These are phyloP conservation scores for Hamigera avellanea DNA, from an alignment of 495 filamentous ascomycete species.

Conservation along the genomic window DNA sequence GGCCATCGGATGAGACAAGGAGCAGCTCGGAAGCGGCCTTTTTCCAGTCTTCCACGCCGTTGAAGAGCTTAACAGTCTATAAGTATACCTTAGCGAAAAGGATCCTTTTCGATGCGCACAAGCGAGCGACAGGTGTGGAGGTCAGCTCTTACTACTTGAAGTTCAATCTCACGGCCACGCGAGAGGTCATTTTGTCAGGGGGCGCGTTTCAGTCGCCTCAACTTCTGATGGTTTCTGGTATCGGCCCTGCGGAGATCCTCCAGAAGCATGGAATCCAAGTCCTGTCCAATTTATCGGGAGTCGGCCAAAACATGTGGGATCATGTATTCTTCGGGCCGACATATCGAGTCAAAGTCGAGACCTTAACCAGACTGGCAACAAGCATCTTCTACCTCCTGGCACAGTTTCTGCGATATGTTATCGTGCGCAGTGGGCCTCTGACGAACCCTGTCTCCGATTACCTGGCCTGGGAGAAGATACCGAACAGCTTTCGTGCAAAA, in stretches of 20 bases:
- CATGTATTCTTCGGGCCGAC: conserved; percentile 25
- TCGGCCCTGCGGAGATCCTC: conserved; percentile 25
- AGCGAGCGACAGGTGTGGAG: conserved; percentile 9
- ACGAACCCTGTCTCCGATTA: conserved; percentile 33
- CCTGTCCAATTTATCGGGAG: conserved; percentile 31
- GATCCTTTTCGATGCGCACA: conserved; percentile 25
- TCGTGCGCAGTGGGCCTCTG: conserved; percentile 19
- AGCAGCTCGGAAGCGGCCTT: conserved; percentile 30
- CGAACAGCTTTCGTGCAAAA: conserved; percentile 5
- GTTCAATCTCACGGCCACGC: conserved; percentile 27
- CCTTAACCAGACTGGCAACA: conserved; percentile 15
- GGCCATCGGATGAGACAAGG: conserved; percentile 16
- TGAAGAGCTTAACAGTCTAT: conserved; percentile 16
- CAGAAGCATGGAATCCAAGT: conserved; percentile 23
- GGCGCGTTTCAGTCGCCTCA: conserved; percentile 40
- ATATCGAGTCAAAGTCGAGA: conserved; percentile 27
- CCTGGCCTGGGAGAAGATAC: conserved; percentile 38
- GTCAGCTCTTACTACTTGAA: conserved; percentile 3
- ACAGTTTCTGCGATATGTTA: conserved; percentile 5
- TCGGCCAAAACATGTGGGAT: conserved; percentile 42
- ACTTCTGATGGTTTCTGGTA: conserved; percentile 38
- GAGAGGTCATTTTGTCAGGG: conserved; percentile 45
- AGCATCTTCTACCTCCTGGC: conserved; percentile 4
- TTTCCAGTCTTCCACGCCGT: conserved; percentile 3
- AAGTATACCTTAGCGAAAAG: conserved; percentile 23